Evolutionary conservation across 768 basidiomycete species (phyloP), one percentile per base, ranked within the genome.

Genomic region (Lactarius akahatsu): DNA sequence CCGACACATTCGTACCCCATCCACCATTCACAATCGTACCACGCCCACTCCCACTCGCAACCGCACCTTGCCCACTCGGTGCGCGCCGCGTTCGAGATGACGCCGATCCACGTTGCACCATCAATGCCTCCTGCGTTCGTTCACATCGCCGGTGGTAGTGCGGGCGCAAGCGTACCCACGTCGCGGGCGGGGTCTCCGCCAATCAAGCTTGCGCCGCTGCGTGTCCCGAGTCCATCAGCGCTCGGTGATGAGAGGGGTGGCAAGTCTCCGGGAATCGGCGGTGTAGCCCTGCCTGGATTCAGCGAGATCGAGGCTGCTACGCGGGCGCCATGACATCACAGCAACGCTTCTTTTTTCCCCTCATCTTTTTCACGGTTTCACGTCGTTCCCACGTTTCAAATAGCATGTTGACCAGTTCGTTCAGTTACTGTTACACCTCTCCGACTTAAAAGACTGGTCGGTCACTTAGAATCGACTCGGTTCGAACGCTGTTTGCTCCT

Each of bases 61-160:
- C 63, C 63, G 9, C 62, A 91, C 72, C 83, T 96, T 43, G 92
- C 91, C 4, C 90, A 92, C 73, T 91, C 89, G 0, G 89, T 96
- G 28, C 86, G 91, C 45, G 81, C 88, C 38, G 94, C 94, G 57
- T 97, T 97, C 70, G 92, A 91, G 4, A 96, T 95, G 91, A 94
- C 94, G 7, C 92, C 92, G 0, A 92, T 94, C 45, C 83, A 83
- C 66, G 71, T 74, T 52, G 72, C 73, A 59, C 67, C 73, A n/a
- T 76, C 80, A 3, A 76, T 78, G 77, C 66, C 77, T 73, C 70
- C 32, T 41, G 67, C 54, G 65, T 73, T 64, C 61, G 32, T 47
- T 50, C 63, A 60, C 28, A 57, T 59, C 52, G 54, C 59, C 38
- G 60, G 59, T 36, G 57, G 58, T n/a, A 64, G 63, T 50, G 65